Percentiles rank a stretch among this genome's conserved stretches.
These are phyloP conservation scores for Neurospora sp. DNA, from an alignment of 495 filamentous ascomycete species.

Conservation along the genomic window DNA sequence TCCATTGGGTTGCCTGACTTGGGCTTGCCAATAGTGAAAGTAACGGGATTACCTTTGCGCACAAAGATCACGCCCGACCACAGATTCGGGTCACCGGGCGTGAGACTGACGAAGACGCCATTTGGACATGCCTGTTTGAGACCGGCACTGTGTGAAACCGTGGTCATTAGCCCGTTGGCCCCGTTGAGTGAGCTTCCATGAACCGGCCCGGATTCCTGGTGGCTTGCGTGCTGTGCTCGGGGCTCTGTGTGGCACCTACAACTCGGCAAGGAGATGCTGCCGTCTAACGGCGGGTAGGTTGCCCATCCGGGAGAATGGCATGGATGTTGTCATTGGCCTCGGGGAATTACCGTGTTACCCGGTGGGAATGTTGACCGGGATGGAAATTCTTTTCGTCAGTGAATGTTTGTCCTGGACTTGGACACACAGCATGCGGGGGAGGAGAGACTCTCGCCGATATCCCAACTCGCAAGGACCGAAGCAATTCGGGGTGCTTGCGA, in stretches of 20 bases:
- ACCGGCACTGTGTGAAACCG: slow-evolving; percentile 49
- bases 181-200: background rate
- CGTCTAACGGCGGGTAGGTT: slow-evolving; percentile 25
- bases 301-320: slow-evolving; percentile 13
- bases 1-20: background rate
- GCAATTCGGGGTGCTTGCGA: background rate
- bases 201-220: background rate
- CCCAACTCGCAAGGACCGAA: background rate
- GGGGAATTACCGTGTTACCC: background rate
- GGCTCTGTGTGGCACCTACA: slow-evolving; percentile 39
- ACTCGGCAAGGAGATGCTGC: slow-evolving; percentile 69
- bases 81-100: slow-evolving; percentile 65
- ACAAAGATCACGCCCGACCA: slow-evolving; percentile 92
- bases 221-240: background rate
- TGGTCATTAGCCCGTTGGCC: slow-evolving; percentile 2
- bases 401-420: background rate
- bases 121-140: slow-evolving; percentile 71
- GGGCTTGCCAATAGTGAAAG: background rate
- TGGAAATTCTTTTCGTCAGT: background rate
- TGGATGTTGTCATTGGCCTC: background rate
- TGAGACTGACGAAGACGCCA: slow-evolving; percentile 76
- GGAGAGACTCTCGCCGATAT: background rate
- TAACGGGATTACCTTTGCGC: slow-evolving; percentile 53
- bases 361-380: background rate
- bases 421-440: background rate